phyloP scores from a whole-genome alignment of 768 basidiomycete genomes.

The Suillus americanus region DNA sequence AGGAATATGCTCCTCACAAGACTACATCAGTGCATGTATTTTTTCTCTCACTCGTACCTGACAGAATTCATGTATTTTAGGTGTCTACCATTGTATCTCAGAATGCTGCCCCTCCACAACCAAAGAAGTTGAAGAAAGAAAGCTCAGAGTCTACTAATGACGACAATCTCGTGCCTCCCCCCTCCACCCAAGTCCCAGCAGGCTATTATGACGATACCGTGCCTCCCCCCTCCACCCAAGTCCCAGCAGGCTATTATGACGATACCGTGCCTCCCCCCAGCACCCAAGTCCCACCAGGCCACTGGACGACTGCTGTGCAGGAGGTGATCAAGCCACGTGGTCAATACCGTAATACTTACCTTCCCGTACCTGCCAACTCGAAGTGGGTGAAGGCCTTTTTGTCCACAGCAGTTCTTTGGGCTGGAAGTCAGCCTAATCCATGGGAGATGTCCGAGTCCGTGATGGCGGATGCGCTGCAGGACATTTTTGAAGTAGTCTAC shows the following conservation, averaged over 20 bases:
- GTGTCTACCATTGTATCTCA: background rate
- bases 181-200: background rate
- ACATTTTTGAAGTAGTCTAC: conserved; percentile 3
- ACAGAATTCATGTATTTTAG: background rate
- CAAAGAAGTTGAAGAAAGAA: background rate
- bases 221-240: background rate
- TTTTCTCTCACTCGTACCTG: background rate
- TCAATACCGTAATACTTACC: background rate
- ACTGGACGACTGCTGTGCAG: background rate
- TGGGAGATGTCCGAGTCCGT: background rate
- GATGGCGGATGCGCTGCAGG: background rate
- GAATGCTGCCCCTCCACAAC: background rate
- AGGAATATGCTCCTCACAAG: background rate
- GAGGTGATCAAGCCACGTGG: background rate
- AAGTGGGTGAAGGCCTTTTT: conserved; percentile 3
- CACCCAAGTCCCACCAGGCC: background rate
- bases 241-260: background rate
- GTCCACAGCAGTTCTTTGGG: background rate
- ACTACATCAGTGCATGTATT: background rate
- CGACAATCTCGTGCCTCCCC: background rate
- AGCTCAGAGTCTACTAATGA: background rate
- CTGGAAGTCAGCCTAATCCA: background rate
- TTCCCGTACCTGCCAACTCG: background rate
- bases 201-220: background rate
- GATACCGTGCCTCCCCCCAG: background rate